Conservation (phyloP, 192 early-diverging fungal species). For the Thoreauomyces humboldtii region DNA sequence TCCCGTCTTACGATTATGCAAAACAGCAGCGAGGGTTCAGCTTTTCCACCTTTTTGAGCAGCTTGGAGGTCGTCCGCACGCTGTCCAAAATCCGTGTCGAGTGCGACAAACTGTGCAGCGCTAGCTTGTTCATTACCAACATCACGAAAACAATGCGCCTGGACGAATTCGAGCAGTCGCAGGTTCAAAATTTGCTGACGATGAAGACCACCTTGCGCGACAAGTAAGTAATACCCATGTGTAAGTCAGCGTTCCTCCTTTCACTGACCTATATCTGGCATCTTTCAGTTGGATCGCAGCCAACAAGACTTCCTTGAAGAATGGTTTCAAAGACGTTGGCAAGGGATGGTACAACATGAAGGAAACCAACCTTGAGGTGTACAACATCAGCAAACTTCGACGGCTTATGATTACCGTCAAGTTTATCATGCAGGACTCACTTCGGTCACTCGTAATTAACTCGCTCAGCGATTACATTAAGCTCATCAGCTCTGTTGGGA, state of each 20-base stretch:
- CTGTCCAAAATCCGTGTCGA: conserved; percentile 51
- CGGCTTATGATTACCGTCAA: conserved; percentile 63
- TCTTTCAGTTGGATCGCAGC: conserved; percentile 48
- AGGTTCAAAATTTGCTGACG: conserved; percentile 48
- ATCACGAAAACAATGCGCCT: conserved; percentile 55
- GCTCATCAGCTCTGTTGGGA: conserved; percentile 41
- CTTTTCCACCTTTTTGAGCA: conserved; percentile 56
- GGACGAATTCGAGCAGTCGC: conserved; percentile 61
- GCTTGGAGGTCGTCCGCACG: conserved; percentile 51
- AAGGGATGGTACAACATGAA: conserved; percentile 69
- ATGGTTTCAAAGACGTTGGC: conserved; percentile 60
- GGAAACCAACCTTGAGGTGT: conserved; percentile 61
- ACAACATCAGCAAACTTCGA: conserved; percentile 54
- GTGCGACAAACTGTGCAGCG: conserved; percentile 47
- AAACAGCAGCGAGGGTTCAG: conserved; percentile 39
- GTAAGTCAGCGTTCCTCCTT: not conserved
- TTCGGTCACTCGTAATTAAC: conserved; percentile 54
- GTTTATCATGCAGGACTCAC: conserved; percentile 64
- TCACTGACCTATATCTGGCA: not conserved
- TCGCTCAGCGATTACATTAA: conserved; percentile 52
- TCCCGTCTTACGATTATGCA: conserved; percentile 45
- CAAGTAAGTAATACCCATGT: conserved; percentile 28
- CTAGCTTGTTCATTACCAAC: conserved; percentile 36
- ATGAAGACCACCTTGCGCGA: conserved; percentile 53
- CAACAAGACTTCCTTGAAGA: conserved; percentile 47